Base-by-base conservation (phyloP, 2,329 filamentous ascomycete genomes). In the Dothistroma pini region DNA sequence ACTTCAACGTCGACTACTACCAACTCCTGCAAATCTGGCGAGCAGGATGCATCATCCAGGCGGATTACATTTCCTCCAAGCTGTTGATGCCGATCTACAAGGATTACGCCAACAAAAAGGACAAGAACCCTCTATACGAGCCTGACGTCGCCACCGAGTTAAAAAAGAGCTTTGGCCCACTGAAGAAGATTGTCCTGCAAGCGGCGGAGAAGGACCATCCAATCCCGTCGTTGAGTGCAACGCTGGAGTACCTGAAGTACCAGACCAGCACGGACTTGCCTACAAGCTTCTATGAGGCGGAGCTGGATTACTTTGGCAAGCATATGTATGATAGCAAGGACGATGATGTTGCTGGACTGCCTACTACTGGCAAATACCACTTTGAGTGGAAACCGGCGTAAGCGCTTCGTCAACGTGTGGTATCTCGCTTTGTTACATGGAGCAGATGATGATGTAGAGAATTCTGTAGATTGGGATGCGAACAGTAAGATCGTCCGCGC, bases 221-320 rank as follows among this genome's bases (percentile, higher is more conserved):
- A 54, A 76, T 87, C 2, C 87, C 86, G 0, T 80, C 83, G 1
- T 72, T 90, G 54, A 82, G 82, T 38, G 82, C 86, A 1, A 87
- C 80, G 1, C 70, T 90, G 57, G 88, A 90, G 66, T 89, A 88
- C 68, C 75, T 87, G 67, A 90, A 90, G 74, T 87, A 87, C 57
- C 80, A 80, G 31, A 83, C 80, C 1, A 83, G 82, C 16, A 83
- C 81, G 2, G 80, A 82, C 61, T 72, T 90, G 34, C 87, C 87
- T 0, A 89, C 86, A 4, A 81, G 83, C 59, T 89, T 90, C 69
- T 86, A 87, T 76, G 87, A 90, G 74, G 87, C 87, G 0, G 82
- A 90, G 75, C 75, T 90, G 71, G 87, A 90, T 70, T 89, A 86
- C 69, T 90, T 90, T 70, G 87, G 88, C 0, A 80, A 81, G 41